Evolutionary conservation across 352 stramenopile species (phyloP).

Genomic region (Phytophthora brassicae): DNA sequence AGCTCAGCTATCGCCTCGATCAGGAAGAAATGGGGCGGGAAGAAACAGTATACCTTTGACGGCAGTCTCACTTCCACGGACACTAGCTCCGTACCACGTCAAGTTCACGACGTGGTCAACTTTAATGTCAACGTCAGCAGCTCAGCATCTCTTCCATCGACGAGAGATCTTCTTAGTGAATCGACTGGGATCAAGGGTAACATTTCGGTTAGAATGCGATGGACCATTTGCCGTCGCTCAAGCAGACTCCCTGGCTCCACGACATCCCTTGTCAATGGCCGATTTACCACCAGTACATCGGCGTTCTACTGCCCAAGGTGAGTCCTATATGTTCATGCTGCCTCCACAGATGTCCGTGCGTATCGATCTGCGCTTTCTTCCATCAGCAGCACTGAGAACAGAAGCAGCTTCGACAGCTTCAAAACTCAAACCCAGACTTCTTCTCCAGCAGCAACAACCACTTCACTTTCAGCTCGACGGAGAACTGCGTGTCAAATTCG

Average conservation of each 20-base stretch:
- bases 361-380: constrained; percentile 63
- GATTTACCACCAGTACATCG: constrained; percentile 60
- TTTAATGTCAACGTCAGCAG: constrained; percentile 26
- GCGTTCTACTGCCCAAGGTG: constrained; percentile 44
- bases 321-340: constrained; percentile 72
- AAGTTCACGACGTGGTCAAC: constrained; percentile 82
- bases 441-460: constrained; percentile 20
- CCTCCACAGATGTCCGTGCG: constrained; percentile 69
- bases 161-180: constrained; percentile 64
- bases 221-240: constrained; percentile 63
- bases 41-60: constrained; percentile 1
- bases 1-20: background rate
- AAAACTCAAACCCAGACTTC: constrained; percentile 17
- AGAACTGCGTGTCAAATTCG: constrained; percentile 67
- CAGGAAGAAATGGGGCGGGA: constrained; percentile 6
- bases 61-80: background rate
- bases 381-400: constrained; percentile 17
- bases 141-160: constrained; percentile 49
- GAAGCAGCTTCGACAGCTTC: constrained; percentile 3
- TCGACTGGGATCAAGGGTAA: constrained; percentile 52
- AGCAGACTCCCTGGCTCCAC: constrained; percentile 64
- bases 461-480: constrained; percentile 40
- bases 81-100: constrained; percentile 41
- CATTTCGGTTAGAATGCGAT: constrained; percentile 68
- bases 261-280: constrained; percentile 56